These are phyloP conservation scores for Borovskyia barvae DNA, from an alignment of 208 protist genomes.

Conservation along the genomic window DNA sequence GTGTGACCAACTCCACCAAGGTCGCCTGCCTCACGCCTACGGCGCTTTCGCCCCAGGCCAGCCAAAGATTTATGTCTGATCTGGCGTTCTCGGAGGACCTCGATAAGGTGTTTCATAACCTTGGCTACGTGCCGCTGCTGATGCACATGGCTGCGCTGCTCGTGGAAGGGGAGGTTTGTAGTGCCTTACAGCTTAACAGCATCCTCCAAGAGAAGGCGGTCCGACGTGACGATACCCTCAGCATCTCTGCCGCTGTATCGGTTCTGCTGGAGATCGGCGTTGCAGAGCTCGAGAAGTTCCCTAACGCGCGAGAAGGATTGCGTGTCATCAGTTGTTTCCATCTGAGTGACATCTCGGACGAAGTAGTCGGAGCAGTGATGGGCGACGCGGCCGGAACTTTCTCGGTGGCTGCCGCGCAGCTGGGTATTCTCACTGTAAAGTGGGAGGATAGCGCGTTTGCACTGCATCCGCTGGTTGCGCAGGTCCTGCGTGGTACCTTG, in stretches of 20 bases:
- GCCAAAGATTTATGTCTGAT: constrained; percentile 37
- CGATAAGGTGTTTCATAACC: constrained; percentile 26
- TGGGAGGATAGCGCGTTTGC: constrained; percentile 67
- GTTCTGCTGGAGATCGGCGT: constrained; percentile 59
- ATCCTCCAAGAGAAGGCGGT: constrained; percentile 29
- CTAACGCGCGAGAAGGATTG: constrained; percentile 32
- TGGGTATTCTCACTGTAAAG: constrained; percentile 60
- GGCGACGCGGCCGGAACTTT: constrained; percentile 46
- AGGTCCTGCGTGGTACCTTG: constrained; percentile 25
- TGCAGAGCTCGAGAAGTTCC: constrained; percentile 36
- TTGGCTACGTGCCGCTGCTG: constrained; percentile 76
- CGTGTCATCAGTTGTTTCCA: constrained; percentile 59
- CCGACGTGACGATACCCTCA: constrained; percentile 42
- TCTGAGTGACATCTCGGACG: constrained; percentile 51
- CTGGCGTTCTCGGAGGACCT: constrained; percentile 20
- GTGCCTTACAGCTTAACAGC: constrained; percentile 18
- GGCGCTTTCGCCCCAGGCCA: constrained; percentile 34
- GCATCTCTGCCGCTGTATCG: constrained; percentile 46
- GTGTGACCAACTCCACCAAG: constrained; percentile 19
- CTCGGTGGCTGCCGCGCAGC: constrained; percentile 27
- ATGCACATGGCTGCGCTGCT: constrained; percentile 54
- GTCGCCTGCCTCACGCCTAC: constrained; percentile 26
- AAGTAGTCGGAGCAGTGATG: constrained; percentile 42
- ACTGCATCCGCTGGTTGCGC: constrained; percentile 58
- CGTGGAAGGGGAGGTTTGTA: constrained; percentile 33